Evolutionary conservation across 1,139 yeast genomes (phyloP).

Genomic region (Suhomyces anneliseae): DNA sequence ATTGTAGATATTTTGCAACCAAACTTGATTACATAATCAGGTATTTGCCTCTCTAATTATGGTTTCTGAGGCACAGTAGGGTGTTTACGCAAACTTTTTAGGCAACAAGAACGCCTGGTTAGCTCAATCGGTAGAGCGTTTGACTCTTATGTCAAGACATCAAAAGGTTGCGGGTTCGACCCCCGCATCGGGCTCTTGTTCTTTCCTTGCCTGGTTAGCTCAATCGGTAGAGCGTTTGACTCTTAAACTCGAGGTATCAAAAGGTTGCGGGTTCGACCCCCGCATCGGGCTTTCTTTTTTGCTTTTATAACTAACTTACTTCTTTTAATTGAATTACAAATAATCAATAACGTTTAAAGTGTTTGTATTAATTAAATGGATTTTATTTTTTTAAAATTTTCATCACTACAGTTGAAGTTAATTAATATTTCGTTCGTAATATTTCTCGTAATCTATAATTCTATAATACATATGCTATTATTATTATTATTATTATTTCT

Average conservation of each 20-base stretch:
- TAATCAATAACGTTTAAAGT: no score
- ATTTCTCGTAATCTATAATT: conserved; percentile 4
- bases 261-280: conserved; percentile 54
- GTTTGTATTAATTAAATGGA: no score
- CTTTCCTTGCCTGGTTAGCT: conserved; percentile 13
- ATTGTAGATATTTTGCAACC: background rate
- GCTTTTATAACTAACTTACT: background rate
- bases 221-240: conserved; percentile 18
- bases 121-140: conserved; percentile 18
- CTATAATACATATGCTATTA: conserved; percentile 7
- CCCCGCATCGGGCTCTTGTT: conserved; percentile 51
- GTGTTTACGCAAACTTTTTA: no score
- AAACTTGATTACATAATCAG: no score
- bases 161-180: conserved; percentile 53
- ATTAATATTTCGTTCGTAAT: background rate
- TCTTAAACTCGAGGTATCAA: conserved; percentile 25
- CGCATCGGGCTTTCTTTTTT: conserved; percentile 39
- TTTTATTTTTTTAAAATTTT: no score
- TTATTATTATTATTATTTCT: background rate
- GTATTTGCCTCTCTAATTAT: no score
- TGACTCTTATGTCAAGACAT: conserved; percentile 23
- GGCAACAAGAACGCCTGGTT: conserved; percentile 11
- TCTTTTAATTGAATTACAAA: no score
- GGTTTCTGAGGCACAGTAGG: background rate
- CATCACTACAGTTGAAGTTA: background rate